These are phyloP conservation scores for Phaeolepiota aurea DNA, from an alignment of 768 basidiomycete species.

Conservation along the genomic window DNA sequence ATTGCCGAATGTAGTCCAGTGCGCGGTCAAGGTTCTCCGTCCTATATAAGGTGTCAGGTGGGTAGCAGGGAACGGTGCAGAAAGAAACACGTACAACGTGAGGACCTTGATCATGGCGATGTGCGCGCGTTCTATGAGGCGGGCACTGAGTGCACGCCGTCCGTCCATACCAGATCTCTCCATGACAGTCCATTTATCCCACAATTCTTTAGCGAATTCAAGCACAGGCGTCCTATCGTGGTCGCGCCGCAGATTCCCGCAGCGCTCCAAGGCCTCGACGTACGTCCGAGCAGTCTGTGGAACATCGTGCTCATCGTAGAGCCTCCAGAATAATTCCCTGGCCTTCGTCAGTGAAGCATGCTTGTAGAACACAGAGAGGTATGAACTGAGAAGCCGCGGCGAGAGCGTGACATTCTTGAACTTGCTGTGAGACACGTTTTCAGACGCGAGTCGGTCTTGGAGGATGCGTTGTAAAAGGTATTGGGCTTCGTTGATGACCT, in stretches of 20 bases:
- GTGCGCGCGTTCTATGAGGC: constrained; percentile 64
- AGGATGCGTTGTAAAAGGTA: constrained; percentile 59
- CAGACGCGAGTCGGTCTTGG: constrained; percentile 21
- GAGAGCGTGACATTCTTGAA: constrained; percentile 55
- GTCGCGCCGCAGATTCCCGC: constrained; percentile 33
- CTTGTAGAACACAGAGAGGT: constrained; percentile 66
- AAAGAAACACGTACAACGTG: constrained; percentile 39
- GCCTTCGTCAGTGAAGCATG: constrained; percentile 41
- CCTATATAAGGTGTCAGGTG: constrained; percentile 23
- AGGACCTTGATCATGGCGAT: constrained; percentile 59
- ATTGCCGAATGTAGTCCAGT: constrained; percentile 47
- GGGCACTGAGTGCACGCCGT: constrained; percentile 23
- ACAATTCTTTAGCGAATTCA: constrained; percentile 51
- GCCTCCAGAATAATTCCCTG: constrained; percentile 37
- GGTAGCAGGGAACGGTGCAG: too few species aligned
- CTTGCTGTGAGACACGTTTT: constrained; percentile 6
- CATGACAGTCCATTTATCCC: constrained; percentile 51
- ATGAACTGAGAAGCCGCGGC: constrained; percentile 67
- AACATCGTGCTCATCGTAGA: constrained; percentile 37
- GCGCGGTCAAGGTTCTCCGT: constrained; percentile 43
- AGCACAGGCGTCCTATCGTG: constrained; percentile 40
- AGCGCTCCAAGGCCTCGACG: constrained; percentile 62
- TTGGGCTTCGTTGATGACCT: constrained; percentile 62
- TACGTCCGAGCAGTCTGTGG: constrained; percentile 45
- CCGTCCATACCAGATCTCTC: constrained; percentile 29